phyloP scores from a whole-genome alignment of 2,329 filamentous ascomycete genomes.

The Thermochaetoides dissita region DNA sequence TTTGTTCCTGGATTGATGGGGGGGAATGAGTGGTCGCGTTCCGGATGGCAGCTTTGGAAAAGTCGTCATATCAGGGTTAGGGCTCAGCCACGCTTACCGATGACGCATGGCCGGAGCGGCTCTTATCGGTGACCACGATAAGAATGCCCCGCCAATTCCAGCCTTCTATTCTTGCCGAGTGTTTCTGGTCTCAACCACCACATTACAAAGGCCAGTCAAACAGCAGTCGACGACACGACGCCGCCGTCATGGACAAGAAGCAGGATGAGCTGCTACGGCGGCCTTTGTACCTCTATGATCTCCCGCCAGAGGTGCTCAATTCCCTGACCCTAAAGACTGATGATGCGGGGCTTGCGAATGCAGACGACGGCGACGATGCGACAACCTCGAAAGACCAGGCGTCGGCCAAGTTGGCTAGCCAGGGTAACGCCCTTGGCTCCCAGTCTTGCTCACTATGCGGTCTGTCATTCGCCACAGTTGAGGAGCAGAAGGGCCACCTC shows the following conservation, averaged over 20 bases:
- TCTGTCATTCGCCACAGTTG: constrained; percentile 54
- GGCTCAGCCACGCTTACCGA: no score
- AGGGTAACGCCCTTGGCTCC: constrained; percentile 36
- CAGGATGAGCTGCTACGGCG: constrained; percentile 33
- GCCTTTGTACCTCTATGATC: constrained; percentile 57
- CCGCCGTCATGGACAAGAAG: constrained; percentile 18
- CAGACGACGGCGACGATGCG: constrained; percentile 25
- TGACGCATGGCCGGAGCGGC: no score
- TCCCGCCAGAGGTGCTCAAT: constrained; percentile 59
- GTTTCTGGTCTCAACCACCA: not conserved
- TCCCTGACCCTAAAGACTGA: constrained; percentile 48
- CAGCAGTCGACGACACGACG: no score
- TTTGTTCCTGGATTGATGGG: no score
- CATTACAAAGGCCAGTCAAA: not conserved
- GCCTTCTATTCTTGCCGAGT: no score
- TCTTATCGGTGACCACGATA: no score
- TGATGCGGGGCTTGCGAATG: constrained; percentile 22
- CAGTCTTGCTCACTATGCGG: constrained; percentile 73
- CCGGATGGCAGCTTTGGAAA: no score
- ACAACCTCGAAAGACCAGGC: constrained; percentile 1
- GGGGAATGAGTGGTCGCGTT: no score
- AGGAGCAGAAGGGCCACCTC: constrained; percentile 74
- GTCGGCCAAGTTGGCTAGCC: constrained; percentile 7
- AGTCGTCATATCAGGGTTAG: no score
- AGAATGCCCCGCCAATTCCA: no score